Conservation (phyloP, 345 rosid species). For the Euphorbia pulcherrima region DNA sequence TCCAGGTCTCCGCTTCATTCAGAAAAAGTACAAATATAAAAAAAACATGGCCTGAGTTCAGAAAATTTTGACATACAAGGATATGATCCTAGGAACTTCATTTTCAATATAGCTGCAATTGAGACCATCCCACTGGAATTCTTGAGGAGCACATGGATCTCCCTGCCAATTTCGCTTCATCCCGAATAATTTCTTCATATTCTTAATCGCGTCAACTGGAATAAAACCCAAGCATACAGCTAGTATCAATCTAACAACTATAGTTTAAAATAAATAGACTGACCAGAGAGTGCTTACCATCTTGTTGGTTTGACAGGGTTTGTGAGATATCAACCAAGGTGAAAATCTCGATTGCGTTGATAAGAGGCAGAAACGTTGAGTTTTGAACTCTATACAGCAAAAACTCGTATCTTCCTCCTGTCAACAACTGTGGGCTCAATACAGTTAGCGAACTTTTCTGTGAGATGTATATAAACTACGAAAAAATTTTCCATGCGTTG, state of each 20-base stretch:
- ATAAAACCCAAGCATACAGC: neutral
- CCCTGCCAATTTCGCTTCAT: conserved; percentile 48
- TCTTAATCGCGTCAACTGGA: conserved; percentile 38
- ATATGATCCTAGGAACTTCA: conserved; percentile 24
- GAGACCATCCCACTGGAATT: conserved; percentile 48
- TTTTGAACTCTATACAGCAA: conserved; percentile 16
- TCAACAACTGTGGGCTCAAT: conserved; percentile 5
- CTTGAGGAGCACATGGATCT: conserved; percentile 52
- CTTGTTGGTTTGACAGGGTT: conserved; percentile 25
- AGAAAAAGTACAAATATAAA: no score
- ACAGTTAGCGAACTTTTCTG: no score
- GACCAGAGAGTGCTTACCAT: conserved; percentile 29
- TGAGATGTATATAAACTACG: no score
- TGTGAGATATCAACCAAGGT: conserved; percentile 21
- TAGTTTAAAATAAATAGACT: neutral
- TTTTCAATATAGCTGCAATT: conserved; percentile 32
- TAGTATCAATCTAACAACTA: neutral
- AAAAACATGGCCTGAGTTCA: neutral
- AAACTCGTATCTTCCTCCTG: conserved; percentile 23
- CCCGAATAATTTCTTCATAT: conserved; percentile 34
- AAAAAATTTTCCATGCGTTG: no score
- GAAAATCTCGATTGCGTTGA: conserved; percentile 56
- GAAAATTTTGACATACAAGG: neutral
- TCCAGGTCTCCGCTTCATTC: no score
- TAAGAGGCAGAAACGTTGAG: conserved; percentile 53